phyloP scores from a whole-genome alignment of 2,329 filamentous ascomycete genomes.

The Neurospora sp. region DNA sequence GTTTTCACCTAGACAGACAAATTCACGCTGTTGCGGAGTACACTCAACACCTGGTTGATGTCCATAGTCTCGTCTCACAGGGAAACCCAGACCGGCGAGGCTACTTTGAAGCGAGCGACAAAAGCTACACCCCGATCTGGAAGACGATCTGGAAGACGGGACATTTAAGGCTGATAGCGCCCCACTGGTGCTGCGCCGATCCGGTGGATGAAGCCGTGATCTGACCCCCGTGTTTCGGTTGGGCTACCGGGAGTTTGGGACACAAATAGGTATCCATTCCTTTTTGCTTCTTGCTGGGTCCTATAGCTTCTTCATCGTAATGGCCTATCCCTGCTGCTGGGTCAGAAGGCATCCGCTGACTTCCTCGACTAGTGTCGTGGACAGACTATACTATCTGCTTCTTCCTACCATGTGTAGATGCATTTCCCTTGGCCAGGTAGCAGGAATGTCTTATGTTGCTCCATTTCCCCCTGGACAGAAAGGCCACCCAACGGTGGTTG shows the following conservation, averaged over 20 bases:
- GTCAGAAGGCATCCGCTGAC: not conserved
- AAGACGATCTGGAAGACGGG: not conserved
- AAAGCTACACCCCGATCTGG: not conserved
- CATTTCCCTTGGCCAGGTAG: not conserved
- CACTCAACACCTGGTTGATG: not conserved
- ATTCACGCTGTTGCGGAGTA: not conserved
- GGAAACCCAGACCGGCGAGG: not conserved
- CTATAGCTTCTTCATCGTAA: not conserved
- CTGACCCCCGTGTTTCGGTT: not conserved
- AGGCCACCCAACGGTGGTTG: not conserved
- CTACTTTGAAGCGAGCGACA: not conserved
- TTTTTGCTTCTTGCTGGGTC: not conserved
- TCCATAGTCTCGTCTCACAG: not conserved
- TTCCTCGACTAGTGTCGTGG: not conserved
- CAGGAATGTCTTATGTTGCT: not conserved
- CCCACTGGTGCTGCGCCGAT: not conserved
- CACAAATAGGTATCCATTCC: not conserved
- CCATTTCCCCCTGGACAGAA: not conserved
- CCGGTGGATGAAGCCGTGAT: not conserved
- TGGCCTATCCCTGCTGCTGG: not conserved
- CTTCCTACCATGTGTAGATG: not conserved
- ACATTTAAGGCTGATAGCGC: not conserved
- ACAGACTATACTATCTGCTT: not conserved
- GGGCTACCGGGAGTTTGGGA: not conserved
- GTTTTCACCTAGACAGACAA: not conserved